Base-by-base conservation (phyloP, 2,329 filamentous ascomycete genomes). In the Talaromyces sp. region DNA sequence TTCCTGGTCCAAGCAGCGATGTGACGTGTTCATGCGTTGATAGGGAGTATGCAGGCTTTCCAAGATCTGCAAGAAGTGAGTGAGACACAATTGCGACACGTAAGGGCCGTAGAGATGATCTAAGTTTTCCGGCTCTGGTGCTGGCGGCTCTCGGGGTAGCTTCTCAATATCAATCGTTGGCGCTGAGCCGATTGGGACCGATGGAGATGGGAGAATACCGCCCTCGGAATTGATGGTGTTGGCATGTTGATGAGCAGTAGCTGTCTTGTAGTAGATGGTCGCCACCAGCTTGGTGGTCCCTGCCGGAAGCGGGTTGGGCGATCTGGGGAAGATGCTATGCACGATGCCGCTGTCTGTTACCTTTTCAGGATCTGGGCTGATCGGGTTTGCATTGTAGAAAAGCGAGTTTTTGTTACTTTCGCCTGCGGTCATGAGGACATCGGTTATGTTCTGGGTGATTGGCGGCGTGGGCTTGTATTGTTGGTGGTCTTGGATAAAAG, bases 81-180 rank as follows among this genome's bases (percentile, higher is more conserved):
- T 83, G 64, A 84, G 74, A 70, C 83, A 84, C 66, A 82, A 72
- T 70, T 84, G 82, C 61, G 80, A 82, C 52, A 85, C 77, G 66
- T 81, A 84, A 11, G 78, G 79, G 9, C 82, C 82, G 67, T 84
- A 84, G 18, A 84, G 73, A 68, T 83, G 82, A 68, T 84, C 82
- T 42, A 84, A 74, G 25, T 82, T 81, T 63, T 83, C 81, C 5
- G 82, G 81, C 63, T 83, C 82, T 0, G 80, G 81, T 16, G 79
- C 80, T 1, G 81, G 81, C 1, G 82, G 82, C 68, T 84, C 82
- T 46, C 83, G 80, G 2, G 82, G 82, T 65, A 83, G 81, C 66
- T 82, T 81, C 61, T 78, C 76, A 42, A 84, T 76, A 64, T 82
- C 81, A 44, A 79, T 72, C 25, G 82, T 82, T 11, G 82, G 82